Evolutionary conservation across 192 early-diverging fungal genomes (phyloP), one percentile per base, ranked within the genome.

Genomic region (Chytriomyces hyalinus): DNA sequence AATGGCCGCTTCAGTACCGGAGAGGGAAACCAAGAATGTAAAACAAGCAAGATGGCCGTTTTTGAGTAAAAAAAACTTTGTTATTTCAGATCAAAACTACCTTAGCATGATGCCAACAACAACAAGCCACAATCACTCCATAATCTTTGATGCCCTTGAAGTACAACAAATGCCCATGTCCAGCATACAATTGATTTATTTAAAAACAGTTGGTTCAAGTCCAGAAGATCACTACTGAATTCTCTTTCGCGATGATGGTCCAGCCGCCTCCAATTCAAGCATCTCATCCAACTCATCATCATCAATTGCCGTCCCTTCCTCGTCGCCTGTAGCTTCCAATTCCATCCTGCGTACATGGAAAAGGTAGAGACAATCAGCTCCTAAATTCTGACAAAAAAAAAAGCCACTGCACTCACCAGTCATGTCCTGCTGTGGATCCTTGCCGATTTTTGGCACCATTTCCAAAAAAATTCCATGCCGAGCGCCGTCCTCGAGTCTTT

Each of bases 1-100:
- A 67, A 22, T 82, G 72, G 76, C 77, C 81, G 7, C 13, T 75
- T 6, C 77, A 82, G 67, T 81, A 81, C 44, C 20, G 73, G 10
- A 36, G 73, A 11, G 73, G 46, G 20, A 75, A 75, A 36, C 62
- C 73, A 3, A 46, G 73, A 53, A 57, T 57, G 4, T 57, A 57
- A 57, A 57, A 57, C 53, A 57, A 57, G 53, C 53, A 3, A 4
- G 36, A 36, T 36, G 36, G 36, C 36, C 4, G 36, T 36, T 36
- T 36, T 36, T 4, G 36, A 36, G 0, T 26, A 36, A 4, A 3
- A 2, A 36, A 36, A 2, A 1, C 36, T 36, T 2, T 36, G 36
- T 2, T 0, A 1, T 26, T 36, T 36, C 1, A 36, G 36, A 36
- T 36, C 36, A 36, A 36, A 36, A 36, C 36, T 36, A 3, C 36